Evolutionary conservation across 2,329 filamentous ascomycete genomes (phyloP), one percentile per base, ranked within the genome.

Genomic region (Claviceps sp.): DNA sequence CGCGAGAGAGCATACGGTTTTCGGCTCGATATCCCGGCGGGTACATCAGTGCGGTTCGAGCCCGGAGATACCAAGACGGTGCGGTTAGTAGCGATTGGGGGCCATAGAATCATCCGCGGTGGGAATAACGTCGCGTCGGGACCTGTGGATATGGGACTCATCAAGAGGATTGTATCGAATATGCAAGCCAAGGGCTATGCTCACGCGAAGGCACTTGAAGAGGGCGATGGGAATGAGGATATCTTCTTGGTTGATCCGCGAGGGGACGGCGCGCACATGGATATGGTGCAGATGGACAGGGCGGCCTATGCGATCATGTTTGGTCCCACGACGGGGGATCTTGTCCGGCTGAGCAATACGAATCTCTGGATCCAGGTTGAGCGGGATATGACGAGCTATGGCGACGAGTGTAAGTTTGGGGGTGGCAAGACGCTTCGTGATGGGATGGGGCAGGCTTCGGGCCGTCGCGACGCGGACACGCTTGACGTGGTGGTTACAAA

Each of bases 341-440:
- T 82, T n/a, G 81, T 97, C 38, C 75, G 87, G 26, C 71, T 97
- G 18, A 90, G 88, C 0, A 77, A 80, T 55, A 97, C 90, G 2
- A 85, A 95, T 65, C 74, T 97, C 9, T 96, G 90, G 89, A 76
- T 97, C 62, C 81, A 83, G 66, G 87, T 97, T 5, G 91, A 97
- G 70, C 85, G 82, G 56, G 91, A 97, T 63, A 72, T 85, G 60
- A 91, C 90, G 0, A 72, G 74, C 4, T 94, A 95, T 63, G 91
- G 91, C 8, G 91, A 97, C 57, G 91, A 97, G 70, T 96, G 90
- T 66, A 85, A 89, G 57, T 97, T 97, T 67, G 91, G 91, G 16
- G 91, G 91, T 45, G 91, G 91, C 47, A 97, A 97, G 75, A 93
- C 89, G 40, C 71, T 97, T 54, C 79, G 91, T 55, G 91, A 97